Evolutionary conservation across 441 rosid species (phyloP).

Genomic region (Arabidopsis hybrid): DNA sequence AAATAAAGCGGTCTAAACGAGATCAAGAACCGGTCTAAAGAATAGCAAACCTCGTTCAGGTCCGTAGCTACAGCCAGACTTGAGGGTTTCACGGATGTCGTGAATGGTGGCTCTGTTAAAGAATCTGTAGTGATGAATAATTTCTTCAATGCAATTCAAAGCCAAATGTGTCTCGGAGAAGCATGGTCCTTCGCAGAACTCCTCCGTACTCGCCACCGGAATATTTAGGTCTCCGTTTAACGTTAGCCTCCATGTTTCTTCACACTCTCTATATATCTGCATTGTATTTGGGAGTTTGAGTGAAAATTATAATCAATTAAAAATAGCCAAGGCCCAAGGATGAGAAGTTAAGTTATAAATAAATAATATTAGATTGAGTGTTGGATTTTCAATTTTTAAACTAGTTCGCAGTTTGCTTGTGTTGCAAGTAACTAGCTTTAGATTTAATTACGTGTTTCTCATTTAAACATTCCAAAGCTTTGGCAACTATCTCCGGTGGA

Average conservation of each 20-base stretch:
- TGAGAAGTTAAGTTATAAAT: background rate
- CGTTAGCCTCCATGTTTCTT: slow-evolving; percentile 68
- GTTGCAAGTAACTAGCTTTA: slow-evolving; percentile 1
- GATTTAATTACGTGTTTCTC: slow-evolving; percentile 60
- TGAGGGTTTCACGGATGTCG: slow-evolving; percentile 65
- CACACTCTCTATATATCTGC: slow-evolving; percentile 77
- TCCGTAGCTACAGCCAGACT: slow-evolving; percentile 77
- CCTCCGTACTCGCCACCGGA: slow-evolving; percentile 50
- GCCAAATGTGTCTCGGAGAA: slow-evolving; percentile 73
- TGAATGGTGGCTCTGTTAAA: slow-evolving; percentile 70
- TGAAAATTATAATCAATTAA: background rate
- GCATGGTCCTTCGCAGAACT: slow-evolving; percentile 82
- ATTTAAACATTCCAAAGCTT: slow-evolving; percentile 79
- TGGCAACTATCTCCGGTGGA: slow-evolving; percentile 62
- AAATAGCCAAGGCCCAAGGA: background rate
- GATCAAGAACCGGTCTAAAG: slow-evolving; percentile 8
- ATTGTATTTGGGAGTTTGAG: background rate
- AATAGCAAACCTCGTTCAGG: slow-evolving; percentile 67
- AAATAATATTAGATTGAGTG: background rate
- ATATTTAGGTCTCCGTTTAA: slow-evolving; percentile 65
- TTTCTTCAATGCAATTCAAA: slow-evolving; percentile 64
- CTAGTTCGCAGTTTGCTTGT: slow-evolving; percentile 10
- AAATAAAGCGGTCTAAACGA: background rate
- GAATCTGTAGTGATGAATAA: slow-evolving; percentile 63
- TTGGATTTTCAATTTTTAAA: background rate